Evolutionary conservation across 2,329 filamentous ascomycete species (phyloP), one percentile per base, ranked within the genome.

Genomic region (Annulohypoxylon truncatum): DNA sequence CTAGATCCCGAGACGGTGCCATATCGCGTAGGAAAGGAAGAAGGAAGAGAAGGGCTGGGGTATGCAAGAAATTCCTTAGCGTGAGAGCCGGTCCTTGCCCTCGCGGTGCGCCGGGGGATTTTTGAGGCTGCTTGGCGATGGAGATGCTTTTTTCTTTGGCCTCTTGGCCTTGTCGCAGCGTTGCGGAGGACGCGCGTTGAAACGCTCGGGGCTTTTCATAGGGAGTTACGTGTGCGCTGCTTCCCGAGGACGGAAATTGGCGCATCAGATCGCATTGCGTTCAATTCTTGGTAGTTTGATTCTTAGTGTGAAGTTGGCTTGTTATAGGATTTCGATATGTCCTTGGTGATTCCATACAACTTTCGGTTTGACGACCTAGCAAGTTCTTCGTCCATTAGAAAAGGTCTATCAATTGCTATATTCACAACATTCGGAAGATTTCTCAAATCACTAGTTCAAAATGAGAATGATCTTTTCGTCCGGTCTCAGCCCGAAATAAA

Each of bases 121-220:
- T 42, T 29, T 54, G 61, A 64, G 61, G 56, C 56, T 61, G 61
- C 64, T 67, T 61, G 64, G 64, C 61, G 40, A 67, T 61, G 64
- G 64, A 55, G 40, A 67, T 61, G 20, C 60, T 56, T 29, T 38
- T 44, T 53, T 18, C n/a, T 51, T 22, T 13, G 31, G 22, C 42
- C 20, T 64, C 65, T 67, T 67, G 61, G 65, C 65, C 35, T 22
- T 67, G 65, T 67, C 56, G 56, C 64, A 64, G 64, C 61, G 13
- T 38, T n/a, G 38, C 13, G 38, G 15, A 20, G 38, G 38, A 40
- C 47, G 18, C 40, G 12, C 28, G 47, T 61, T 67, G 65, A 67
- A 67, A 67, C 65, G 40, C 24, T 48, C 40, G 60, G 38, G 26
- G 4, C 31, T 56, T 48, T 42, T 38, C 24, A 52, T 50, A 47